These are phyloP conservation scores for Thermothelomyces thermophilus DNA, from an alignment of 2,329 filamentous ascomycete species.

Conservation along the genomic window DNA sequence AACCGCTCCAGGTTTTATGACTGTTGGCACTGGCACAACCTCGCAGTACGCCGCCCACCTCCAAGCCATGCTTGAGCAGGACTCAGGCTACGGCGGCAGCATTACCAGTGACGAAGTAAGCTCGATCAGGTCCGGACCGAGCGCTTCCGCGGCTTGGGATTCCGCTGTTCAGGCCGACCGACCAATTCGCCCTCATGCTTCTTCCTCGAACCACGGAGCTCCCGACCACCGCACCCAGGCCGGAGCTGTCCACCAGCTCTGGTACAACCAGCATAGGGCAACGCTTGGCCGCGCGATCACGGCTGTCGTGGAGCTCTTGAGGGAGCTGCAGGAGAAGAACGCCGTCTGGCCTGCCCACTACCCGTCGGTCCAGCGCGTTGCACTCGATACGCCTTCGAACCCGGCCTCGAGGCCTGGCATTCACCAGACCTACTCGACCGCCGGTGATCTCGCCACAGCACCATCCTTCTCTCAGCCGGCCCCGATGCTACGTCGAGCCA, in stretches of 20 bases:
- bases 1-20: constrained; percentile 58
- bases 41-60: constrained; percentile 76
- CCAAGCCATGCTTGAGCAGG: constrained; percentile 73
- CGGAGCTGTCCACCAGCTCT: constrained; percentile 83
- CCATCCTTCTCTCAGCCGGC: constrained; percentile 23
- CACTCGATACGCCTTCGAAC: constrained; percentile 35
- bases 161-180: constrained; percentile 41
- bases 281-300: constrained; percentile 83
- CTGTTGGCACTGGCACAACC: constrained; percentile 73
- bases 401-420: constrained; percentile 55
- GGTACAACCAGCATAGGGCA: constrained; percentile 88
- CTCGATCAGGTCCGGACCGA: constrained; percentile 30
- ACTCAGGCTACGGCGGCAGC: constrained; percentile 90
- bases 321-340: constrained; percentile 82
- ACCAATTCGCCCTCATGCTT: constrained; percentile 36
- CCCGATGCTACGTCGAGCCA: constrained; percentile 54
- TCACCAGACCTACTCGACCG: constrained; percentile 55
- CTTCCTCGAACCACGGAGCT: constrained; percentile 35
- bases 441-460: constrained; percentile 41
- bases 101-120: constrained; percentile 53
- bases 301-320: constrained; percentile 75
- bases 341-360: constrained; percentile 91
- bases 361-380: constrained; percentile 67
- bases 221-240: constrained; percentile 63
- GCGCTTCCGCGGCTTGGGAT: constrained; percentile 37